Percentiles rank a stretch among this genome's conserved stretches.
These are phyloP conservation scores for Auxenochlorella protothecoides DNA, from an alignment of 139 green algal species.

Conservation along the genomic window DNA sequence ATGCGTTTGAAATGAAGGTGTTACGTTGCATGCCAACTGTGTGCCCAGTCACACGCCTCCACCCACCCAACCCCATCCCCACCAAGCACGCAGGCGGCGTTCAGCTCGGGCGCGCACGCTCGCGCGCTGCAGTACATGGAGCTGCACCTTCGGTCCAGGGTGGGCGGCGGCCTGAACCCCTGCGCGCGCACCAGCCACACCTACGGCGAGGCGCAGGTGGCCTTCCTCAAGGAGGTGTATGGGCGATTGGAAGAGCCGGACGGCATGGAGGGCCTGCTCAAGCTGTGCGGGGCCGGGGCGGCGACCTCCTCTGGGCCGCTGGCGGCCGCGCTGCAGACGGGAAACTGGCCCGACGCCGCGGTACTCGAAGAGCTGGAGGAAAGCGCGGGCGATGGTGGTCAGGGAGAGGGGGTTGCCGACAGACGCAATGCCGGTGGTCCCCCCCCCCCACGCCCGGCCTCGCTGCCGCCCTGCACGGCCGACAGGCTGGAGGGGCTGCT, in stretches of 20 bases:
- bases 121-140: slow-evolving; percentile 84
- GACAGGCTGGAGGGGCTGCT: slow-evolving; percentile 47
- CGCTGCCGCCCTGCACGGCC: too few species aligned
- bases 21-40: too few species aligned
- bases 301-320: slow-evolving; percentile 46
- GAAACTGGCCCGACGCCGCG: slow-evolving; percentile 76
- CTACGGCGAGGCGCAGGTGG: slow-evolving; percentile 62
- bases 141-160: slow-evolving; percentile 44
- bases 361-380: slow-evolving; percentile 65
- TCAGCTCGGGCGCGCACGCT: slow-evolving; percentile 63
- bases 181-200: slow-evolving; percentile 22
- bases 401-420: too few species aligned
- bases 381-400: too few species aligned
- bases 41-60: not conserved
- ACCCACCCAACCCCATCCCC: not conserved
- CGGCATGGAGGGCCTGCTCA: slow-evolving; percentile 63
- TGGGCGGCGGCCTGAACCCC: slow-evolving; percentile 67
- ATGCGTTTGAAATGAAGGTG: too few species aligned
- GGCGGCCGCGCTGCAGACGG: slow-evolving; percentile 67
- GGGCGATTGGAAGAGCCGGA: slow-evolving; percentile 85
- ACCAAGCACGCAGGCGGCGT: not conserved
- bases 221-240: slow-evolving; percentile 83
- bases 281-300: slow-evolving; percentile 47
- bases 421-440: too few species aligned
- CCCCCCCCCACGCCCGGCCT: too few species aligned